Evolutionary conservation across 1,284 basidiomycete species (phyloP).

Genomic region (Puccinia triticina): DNA sequence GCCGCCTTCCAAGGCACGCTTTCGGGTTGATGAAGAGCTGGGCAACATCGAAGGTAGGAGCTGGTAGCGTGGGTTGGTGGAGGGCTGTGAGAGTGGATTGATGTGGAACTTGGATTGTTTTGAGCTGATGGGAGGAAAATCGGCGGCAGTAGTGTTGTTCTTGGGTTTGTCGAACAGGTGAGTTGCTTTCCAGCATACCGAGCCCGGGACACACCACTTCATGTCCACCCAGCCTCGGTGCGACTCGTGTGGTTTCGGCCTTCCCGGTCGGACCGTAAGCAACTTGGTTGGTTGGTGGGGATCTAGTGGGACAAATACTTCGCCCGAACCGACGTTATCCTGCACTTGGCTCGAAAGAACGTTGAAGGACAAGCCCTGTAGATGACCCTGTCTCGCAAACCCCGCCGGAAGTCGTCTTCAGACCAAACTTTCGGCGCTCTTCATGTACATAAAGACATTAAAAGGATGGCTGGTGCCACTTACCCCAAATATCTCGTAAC

Average conservation of each 20-base stretch:
- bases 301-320: constrained; percentile 39
- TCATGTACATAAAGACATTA: background rate
- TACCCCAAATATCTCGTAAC: constrained; percentile 45
- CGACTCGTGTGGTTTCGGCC: background rate
- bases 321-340: constrained; percentile 32
- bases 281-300: constrained; percentile 17
- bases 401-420: background rate
- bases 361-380: constrained; percentile 22
- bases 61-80: background rate
- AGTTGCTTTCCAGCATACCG: background rate
- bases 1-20: constrained; percentile 30
- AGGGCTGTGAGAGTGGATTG: background rate
- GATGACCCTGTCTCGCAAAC: background rate
- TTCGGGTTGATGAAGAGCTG: background rate
- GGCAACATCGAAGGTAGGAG: constrained; percentile 13
- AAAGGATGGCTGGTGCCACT: background rate
- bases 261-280: background rate
- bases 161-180: background rate
- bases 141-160: background rate
- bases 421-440: background rate
- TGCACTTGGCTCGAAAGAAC: constrained; percentile 13
- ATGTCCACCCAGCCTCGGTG: constrained; percentile 27
- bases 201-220: constrained; percentile 31
- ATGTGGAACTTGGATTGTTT: constrained; percentile 8
- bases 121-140: background rate